phyloP scores from a whole-genome alignment of 495 filamentous ascomycete genomes.

The Friedmanniomyces simplex region DNA sequence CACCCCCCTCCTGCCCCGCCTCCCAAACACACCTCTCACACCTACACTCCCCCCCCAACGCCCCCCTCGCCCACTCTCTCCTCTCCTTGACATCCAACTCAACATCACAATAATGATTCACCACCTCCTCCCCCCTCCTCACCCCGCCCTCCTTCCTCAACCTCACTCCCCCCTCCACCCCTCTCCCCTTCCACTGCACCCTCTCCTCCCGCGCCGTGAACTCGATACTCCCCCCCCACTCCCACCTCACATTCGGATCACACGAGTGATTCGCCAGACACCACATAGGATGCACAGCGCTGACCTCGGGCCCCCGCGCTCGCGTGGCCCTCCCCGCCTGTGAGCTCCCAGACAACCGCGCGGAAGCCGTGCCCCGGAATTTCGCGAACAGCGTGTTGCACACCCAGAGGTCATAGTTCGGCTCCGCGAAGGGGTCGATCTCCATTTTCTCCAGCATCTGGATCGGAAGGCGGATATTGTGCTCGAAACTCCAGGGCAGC shows the following conservation, averaged over 20 bases:
- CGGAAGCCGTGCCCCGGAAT: slow-evolving; percentile 85
- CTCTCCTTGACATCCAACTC: slow-evolving; percentile 62
- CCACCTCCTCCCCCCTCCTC: slow-evolving; percentile 65
- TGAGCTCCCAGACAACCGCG: slow-evolving; percentile 43
- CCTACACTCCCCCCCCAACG: slow-evolving; percentile 17
- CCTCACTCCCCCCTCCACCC: slow-evolving; percentile 30
- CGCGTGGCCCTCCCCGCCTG: slow-evolving; percentile 51
- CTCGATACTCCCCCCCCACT: slow-evolving; percentile 78
- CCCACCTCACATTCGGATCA: slow-evolving; percentile 88
- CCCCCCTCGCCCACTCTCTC: slow-evolving; percentile 39
- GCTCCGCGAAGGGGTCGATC: slow-evolving; percentile 64
- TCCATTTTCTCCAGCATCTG: slow-evolving; percentile 88
- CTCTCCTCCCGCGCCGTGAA: slow-evolving; percentile 45
- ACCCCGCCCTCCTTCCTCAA: slow-evolving; percentile 32
- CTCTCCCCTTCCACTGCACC: slow-evolving; percentile 20
- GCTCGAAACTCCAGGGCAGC: slow-evolving; percentile 80
- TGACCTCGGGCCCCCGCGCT: slow-evolving; percentile 54
- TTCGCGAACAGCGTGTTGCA: slow-evolving; percentile 88
- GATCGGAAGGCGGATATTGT: slow-evolving; percentile 70
- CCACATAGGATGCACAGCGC: slow-evolving; percentile 67
- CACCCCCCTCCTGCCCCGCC: background rate
- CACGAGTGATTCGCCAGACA: slow-evolving; percentile 87
- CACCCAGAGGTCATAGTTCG: slow-evolving; percentile 78
- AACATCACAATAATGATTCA: slow-evolving; percentile 93
- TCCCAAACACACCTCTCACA: slow-evolving; percentile 19